These are phyloP conservation scores for Aquilaria yunnanensis DNA, from an alignment of 345 rosid species.

Conservation along the genomic window DNA sequence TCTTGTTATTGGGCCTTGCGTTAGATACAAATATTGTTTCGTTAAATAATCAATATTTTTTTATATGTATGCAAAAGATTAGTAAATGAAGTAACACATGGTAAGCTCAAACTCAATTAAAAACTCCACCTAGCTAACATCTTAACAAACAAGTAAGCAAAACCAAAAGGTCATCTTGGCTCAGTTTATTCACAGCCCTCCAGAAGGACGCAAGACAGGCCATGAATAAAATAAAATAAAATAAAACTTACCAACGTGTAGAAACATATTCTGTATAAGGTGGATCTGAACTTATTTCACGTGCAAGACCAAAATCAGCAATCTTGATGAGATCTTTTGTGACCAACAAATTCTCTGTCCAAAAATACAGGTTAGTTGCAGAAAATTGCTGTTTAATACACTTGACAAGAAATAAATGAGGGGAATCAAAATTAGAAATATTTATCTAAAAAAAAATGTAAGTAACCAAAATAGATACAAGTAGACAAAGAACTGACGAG, in stretches of 20 bases:
- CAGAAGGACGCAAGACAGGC: conserved; percentile 1
- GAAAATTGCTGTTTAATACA: background rate
- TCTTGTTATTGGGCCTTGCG: too few species aligned
- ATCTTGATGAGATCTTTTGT: conserved; percentile 67
- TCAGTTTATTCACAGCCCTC: conserved; percentile 51
- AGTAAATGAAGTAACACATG: too few species aligned
- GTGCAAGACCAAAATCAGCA: conserved; percentile 97
- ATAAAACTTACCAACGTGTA: conserved; percentile 74
- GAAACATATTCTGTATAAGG: conserved; percentile 92
- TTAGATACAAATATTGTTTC: too few species aligned
- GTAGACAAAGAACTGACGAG: too few species aligned
- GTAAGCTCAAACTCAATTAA: too few species aligned
- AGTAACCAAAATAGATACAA: too few species aligned
- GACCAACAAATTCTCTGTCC: conserved; percentile 77
- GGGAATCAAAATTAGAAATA: too few species aligned
- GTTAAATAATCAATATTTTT: too few species aligned
- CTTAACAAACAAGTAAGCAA: conserved; percentile 65
- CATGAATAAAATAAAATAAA: background rate
- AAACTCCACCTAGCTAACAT: conserved; percentile 80
- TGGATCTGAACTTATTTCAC: conserved; percentile 77
- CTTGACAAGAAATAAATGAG: background rate
- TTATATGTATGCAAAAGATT: too few species aligned
- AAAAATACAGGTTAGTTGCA: background rate
- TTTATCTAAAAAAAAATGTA: too few species aligned
- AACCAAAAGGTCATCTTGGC: conserved; percentile 66